Percentiles rank a stretch among this genome's conserved stretches.
These are phyloP conservation scores for Silene noctiflora DNA, from an alignment of 179 eudicot species.

Conservation along the genomic window DNA sequence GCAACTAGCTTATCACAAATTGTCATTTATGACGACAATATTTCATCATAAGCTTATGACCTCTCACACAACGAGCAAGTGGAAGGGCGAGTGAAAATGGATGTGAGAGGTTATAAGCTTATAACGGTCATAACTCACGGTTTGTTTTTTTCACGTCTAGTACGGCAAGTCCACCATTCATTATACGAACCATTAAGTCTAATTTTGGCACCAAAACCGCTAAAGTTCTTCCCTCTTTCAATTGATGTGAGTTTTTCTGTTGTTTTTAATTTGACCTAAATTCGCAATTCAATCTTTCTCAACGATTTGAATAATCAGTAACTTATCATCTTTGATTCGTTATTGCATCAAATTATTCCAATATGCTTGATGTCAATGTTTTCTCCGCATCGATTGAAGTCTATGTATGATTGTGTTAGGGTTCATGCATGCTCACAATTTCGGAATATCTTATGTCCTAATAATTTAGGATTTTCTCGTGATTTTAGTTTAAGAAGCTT, in stretches of 20 bases:
- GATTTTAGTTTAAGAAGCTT: neutral
- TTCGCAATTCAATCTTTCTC: neutral
- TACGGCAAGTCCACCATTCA: too few species aligned
- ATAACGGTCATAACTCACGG: too few species aligned
- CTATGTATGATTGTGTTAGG: neutral
- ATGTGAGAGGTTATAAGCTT: too few species aligned
- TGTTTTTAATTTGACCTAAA: neutral
- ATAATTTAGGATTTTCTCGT: neutral
- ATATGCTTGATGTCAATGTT: neutral
- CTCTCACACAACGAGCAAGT: too few species aligned
- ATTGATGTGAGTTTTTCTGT: neutral
- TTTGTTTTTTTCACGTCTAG: too few species aligned
- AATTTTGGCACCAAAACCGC: neutral
- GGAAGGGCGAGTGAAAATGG: too few species aligned
- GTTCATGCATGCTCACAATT: neutral
- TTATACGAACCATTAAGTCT: neutral
- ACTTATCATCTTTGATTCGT: neutral
- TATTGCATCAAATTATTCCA: neutral
- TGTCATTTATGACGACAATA: too few species aligned
- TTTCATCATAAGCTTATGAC: too few species aligned
- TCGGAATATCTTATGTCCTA: neutral
- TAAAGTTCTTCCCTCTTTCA: neutral
- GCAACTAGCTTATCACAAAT: too few species aligned
- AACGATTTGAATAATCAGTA: too few species aligned
- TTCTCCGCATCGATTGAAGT: neutral